Base-by-base conservation (phyloP, 1,284 basidiomycete species). In the Ganoderma lingzhi region DNA sequence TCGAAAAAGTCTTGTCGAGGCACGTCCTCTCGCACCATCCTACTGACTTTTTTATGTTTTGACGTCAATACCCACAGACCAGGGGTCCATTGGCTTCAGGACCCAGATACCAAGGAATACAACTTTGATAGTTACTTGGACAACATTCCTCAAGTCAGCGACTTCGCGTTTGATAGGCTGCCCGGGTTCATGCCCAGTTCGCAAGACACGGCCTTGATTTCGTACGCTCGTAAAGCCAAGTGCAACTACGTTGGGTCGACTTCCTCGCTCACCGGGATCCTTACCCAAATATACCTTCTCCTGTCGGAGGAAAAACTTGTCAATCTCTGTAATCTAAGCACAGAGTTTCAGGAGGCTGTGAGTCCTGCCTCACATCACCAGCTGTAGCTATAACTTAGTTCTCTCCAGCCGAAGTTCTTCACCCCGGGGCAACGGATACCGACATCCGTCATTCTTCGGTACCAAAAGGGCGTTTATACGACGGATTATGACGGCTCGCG, bases 1-100 rank as follows among this genome's bases (percentile, higher is more conserved):
- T 99, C 2, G 92, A 95, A 63, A 87, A 95, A 15, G 93, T 95
- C 1, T 82, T 97, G 28, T 96, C 96, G 85, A 96, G 93, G 94
- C 94, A 76, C 56, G 87, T 82, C 10, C 35, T 17, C 35, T 15
- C n/a, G 62, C 23, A 14, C 35, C 19, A 3, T 12, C 17, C 6
- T 32, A 28, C 23, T 48, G 23, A 56, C 41, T 23, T 30, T 6
- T 51, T 8, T 39, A 39, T 42, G 14, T 17, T 45, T n/a, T 45
- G 0, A 28, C 35, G 12, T 68, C 14, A 15, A 19, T 12, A 5
- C 42, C 19, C 35, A 55, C 63, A 96, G 95, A 74, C 94, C 95
- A 3, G 96, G 96, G n/a, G 92, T 98, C 0, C 94, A 97, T 77
- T 95, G 94, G 90, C 81, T 98, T 2, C 90, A 91, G 75, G 96